Evolutionary conservation across 495 filamentous ascomycete species (phyloP), one percentile per base, ranked within the genome.

Genomic region (Penicillium steckii): DNA sequence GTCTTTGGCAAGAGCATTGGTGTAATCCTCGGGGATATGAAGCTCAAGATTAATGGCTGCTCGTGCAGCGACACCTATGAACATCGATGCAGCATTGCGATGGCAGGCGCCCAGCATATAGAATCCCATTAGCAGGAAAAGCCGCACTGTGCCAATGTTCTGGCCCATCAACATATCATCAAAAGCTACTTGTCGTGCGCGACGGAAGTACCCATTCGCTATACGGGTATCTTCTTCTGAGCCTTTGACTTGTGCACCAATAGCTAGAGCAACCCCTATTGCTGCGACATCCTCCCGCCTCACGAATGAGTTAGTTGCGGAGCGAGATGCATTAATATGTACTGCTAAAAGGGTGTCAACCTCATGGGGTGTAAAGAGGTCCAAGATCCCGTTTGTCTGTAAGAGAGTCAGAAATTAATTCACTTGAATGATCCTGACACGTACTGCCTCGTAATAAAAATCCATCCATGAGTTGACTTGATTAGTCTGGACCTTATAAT

Each of bases 71-170:
- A 77, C 68, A 1, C 73, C 73, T 19, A 77, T 40, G 22, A 74
- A 75, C 71, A 77, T 74, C 48, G 73, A 77, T 8, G 73, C 72
- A 1, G 71, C 65, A 32, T 77, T 77, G 37, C 72, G 65, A 24
- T 69, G 70, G 40, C 71, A 75, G 13, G 69, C 68, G 0, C 73
- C 73, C 8, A 75, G 65, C 67, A 75, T 70, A 40, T 74, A 77
- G 30, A 73, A 75, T 1, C 72, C 57, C 64, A 77, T 66, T 13
- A 75, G 53, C 9, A 71, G 53, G 40, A 73, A 77, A 2, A 66
- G 42, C 8, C 71, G 64, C 6, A 74, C 62, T 30, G 73, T 33
- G 33, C 69, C 61, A 13, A 73, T 50, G 25, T 66, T 76, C 0
- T 70, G 71, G 46, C 71, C 68, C 44, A 69, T 67, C 7, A 74